Conservation (phyloP, 768 basidiomycete genomes). For the Pleurotus giganteus region DNA sequence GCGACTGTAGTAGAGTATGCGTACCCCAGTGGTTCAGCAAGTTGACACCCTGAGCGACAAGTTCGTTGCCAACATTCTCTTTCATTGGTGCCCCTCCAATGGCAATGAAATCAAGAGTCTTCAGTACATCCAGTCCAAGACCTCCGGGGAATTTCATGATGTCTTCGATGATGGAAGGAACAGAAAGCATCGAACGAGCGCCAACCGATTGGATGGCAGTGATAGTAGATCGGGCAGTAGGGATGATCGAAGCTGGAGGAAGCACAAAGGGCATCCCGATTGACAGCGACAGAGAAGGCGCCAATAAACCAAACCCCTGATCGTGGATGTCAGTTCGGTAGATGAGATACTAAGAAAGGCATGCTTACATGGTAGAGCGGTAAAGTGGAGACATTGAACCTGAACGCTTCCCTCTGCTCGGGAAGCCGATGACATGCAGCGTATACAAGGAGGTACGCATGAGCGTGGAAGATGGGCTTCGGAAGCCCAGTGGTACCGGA, state of each 20-base stretch:
- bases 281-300: constrained; percentile 31
- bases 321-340: constrained; percentile 1
- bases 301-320: constrained; percentile 38
- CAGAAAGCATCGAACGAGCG: constrained; percentile 33
- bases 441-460: constrained; percentile 30
- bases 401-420: constrained; percentile 24
- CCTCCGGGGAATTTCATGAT: constrained; percentile 23
- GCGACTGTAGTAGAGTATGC: not conserved
- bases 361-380: constrained; percentile 36
- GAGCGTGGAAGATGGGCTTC: constrained; percentile 39
- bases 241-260: constrained; percentile 31
- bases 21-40: constrained; percentile 40
- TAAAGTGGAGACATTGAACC: constrained; percentile 33
- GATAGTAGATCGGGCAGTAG: constrained; percentile 30
- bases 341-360: not conserved
- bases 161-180: constrained; percentile 40
- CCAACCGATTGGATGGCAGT: constrained; percentile 21
- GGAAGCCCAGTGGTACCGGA: constrained; percentile 52
- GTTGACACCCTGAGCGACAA: constrained; percentile 29
- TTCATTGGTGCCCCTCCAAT: constrained; percentile 41
- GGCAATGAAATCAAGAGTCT: constrained; percentile 30
- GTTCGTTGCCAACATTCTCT: constrained; percentile 26
- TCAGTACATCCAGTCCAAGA: constrained; percentile 27
- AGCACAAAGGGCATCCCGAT: constrained; percentile 37
- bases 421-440: constrained; percentile 34